Base-by-base conservation (phyloP, 768 basidiomycete species). In the Multifurca ochricompacta region DNA sequence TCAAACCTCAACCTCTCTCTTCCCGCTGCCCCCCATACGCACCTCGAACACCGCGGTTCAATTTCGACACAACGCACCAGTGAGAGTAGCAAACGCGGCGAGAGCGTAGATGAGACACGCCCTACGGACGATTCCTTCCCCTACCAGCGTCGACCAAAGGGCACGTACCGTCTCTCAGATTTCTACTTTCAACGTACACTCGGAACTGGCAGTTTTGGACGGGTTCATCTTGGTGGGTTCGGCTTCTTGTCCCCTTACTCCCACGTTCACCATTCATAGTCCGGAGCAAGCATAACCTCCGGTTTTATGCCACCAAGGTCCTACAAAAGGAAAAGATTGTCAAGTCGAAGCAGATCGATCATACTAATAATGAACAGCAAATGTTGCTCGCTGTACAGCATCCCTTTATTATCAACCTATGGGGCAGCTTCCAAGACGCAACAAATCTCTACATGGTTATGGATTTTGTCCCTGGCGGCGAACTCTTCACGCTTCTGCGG, bases 371-470 rank as follows among this genome's bases (percentile, higher is more conserved):
- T 63, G 96, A 99, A 69, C 85, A 91, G 62, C 74, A 74, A 45
- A 92, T 98, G 70, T 80, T 99, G 34, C 80, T 83, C 44, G 77
- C 78, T 21, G 85, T 96, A 4, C 83, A 91, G 54, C 91, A 97
- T 67, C 86, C 92, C 2, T 91, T 97, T 70, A 89, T 97, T 62
- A 82, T 97, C 73, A 97, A 94, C 67, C 80, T 97, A 4, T 97
- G 93, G 93, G 94, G 94, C 31, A 81, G 84, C 3, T 94, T 94
- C 67, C 96, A 98, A 66, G 96, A 98, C 65, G 69, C 81, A 31
- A 70, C 86, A 18, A 98, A 97, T 68, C 77, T 98, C 13, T 99
- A 97, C 74, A 95, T 99, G 91, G 87, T 98, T 51, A 89, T 98
- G 82, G 94, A 85, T 73, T 97, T 90, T 68, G 91, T 91, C 3